Base-by-base conservation (phyloP, 805 yeast genomes). In the Yarrowia osloensis region DNA sequence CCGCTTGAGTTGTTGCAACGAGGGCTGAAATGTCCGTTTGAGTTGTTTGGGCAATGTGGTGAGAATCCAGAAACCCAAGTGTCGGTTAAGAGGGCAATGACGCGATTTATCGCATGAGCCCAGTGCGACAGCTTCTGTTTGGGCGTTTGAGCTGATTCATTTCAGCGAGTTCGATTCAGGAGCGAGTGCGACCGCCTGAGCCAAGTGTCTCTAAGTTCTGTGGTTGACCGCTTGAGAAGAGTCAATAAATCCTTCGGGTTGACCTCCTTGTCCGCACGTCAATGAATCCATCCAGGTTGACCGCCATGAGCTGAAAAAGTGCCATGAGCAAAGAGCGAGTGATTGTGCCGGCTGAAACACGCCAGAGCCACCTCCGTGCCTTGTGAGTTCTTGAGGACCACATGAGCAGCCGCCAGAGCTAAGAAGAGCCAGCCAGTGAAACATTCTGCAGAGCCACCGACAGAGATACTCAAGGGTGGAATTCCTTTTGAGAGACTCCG, bases 401-500 rank as follows among this genome's bases (percentile, higher is more conserved):
- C 42, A 39, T 39, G 42, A n/a, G 42, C 42, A 39, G 42, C 42
- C 42, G 22, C 42, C 42, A 39, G 42, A 39, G 42, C 42, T 2
- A 39, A 39, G 31, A 37, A 39, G 50, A 15, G 50, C 31, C 19
- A 15, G 47, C 24, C 44, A 40, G 44, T 40, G 44, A 40, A 40
- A 40, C 6, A 24, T 8, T 17, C 47, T 21, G 28, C 46, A 40
- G 46, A 40, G 50, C 50, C 50, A 24, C 31, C 47, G 47, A 24
- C 19, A 46, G 52, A 46, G 33, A 44, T 13, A 44, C 49, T 44
- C 33, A 17, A 46, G 33, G 52, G 52, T 46, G 52, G 15, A 46
- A 46, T 46, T 46, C 52, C 52, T 46, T 44, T 24, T 47, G 54
- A 28, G 54, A 29, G 15, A 47, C 52, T 46, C 50, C n/a, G n/a